Percentiles rank a stretch among this genome's conserved stretches.
These are phyloP conservation scores for Xylariales sp. DNA, from an alignment of 2,329 filamentous ascomycete species.

Conservation along the genomic window DNA sequence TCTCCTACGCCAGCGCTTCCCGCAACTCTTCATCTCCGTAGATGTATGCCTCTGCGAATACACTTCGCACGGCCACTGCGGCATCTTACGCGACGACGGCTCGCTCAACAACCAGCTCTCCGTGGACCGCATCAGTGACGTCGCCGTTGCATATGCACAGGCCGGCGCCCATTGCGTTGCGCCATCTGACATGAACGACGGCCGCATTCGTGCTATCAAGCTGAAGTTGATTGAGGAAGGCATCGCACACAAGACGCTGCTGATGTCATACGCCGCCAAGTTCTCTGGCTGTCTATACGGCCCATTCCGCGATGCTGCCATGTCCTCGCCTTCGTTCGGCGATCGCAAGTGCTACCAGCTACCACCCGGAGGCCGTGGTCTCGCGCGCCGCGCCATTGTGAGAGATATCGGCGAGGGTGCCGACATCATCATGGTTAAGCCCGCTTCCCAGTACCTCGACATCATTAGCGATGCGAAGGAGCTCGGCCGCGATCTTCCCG, in stretches of 20 bases:
- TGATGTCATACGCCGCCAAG: slow-evolving; percentile 99
- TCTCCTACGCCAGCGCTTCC: slow-evolving; percentile 85
- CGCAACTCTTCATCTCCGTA: slow-evolving; percentile 87
- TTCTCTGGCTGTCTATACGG: slow-evolving; percentile 97
- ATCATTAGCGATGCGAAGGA: slow-evolving; percentile 98
- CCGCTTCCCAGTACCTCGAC: slow-evolving; percentile 93
- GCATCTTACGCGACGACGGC: slow-evolving; percentile 92
- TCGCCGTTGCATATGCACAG: slow-evolving; percentile 96
- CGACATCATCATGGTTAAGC: slow-evolving; percentile 99
- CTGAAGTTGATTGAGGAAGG: slow-evolving; percentile 96
- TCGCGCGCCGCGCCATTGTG: slow-evolving; percentile 89
- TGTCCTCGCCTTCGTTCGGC: slow-evolving; percentile 89
- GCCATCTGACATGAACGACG: slow-evolving; percentile 99
- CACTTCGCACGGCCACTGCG: slow-evolving; percentile 97
- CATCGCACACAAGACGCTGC: slow-evolving; percentile 86
- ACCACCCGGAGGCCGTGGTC: slow-evolving; percentile 88
- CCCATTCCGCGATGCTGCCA: slow-evolving; percentile 95
- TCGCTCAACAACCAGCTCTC: slow-evolving; percentile 92
- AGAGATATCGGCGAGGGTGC: slow-evolving; percentile 94
- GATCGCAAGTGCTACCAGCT: slow-evolving; percentile 98
- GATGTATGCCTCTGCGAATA: slow-evolving; percentile 99
- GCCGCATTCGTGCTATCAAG: slow-evolving; percentile 96
- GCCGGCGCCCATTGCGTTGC: slow-evolving; percentile 97
- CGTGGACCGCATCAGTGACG: slow-evolving; percentile 93
- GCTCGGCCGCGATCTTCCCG: slow-evolving; percentile 87